Percentiles rank a stretch among this genome's conserved stretches.
Evolutionary conservation across 306 rosid genomes (phyloP).

Genomic region (Castanea crenata): DNA sequence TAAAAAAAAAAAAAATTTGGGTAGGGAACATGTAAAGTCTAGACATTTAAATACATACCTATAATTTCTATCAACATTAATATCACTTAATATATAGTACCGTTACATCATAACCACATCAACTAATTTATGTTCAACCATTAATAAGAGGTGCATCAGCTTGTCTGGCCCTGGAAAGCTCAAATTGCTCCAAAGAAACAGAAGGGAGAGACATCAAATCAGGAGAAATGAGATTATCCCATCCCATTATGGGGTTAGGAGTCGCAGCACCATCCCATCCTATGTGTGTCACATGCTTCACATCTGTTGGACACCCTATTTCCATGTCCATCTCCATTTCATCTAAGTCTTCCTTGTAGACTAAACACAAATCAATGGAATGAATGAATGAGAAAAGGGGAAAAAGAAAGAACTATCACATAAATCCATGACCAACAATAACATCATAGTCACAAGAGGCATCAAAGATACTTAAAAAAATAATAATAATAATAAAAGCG

Average conservation of each 20-base stretch:
- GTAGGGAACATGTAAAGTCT: neutral
- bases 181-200: slow-evolving; percentile 38
- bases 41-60: slow-evolving; percentile 27
- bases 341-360: slow-evolving; percentile 60
- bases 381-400: no score
- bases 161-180: slow-evolving; percentile 23
- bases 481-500: no score
- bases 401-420: neutral
- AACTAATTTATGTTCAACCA: slow-evolving; percentile 11
- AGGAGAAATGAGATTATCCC: slow-evolving; percentile 61
- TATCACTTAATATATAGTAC: neutral
- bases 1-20: no score
- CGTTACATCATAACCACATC: neutral
- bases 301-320: slow-evolving; percentile 90
- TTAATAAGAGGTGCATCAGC: slow-evolving; percentile 22
- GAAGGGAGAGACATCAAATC: slow-evolving; percentile 40
- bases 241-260: slow-evolving; percentile 32
- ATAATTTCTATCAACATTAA: neutral
- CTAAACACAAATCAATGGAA: slow-evolving; percentile 20
- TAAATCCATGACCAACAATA: no score
- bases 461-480: no score
- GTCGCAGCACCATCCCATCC: slow-evolving; percentile 65
- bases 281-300: slow-evolving; percentile 95
- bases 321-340: slow-evolving; percentile 68
- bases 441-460: no score